phyloP scores from a whole-genome alignment of 345 rosid species.

The Salix dunnii region DNA sequence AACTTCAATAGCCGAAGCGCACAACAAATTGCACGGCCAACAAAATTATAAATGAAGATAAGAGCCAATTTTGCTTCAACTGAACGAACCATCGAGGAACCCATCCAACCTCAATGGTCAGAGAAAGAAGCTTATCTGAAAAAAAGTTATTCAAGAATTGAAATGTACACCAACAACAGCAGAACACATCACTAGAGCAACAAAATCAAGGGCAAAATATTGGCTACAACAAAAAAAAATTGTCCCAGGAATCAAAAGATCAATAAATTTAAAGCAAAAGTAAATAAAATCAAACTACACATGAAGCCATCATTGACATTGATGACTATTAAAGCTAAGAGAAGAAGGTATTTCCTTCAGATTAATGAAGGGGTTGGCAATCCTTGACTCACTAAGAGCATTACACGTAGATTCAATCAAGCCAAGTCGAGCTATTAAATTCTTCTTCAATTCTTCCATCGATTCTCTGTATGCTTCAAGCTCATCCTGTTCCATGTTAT shows the following conservation, averaged over 20 bases:
- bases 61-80: constrained; percentile 40
- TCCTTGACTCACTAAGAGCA: background rate
- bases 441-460: constrained; percentile 6
- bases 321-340: too few species aligned
- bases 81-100: constrained; percentile 50
- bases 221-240: too few species aligned
- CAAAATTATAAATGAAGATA: background rate
- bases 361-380: background rate
- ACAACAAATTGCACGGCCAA: background rate
- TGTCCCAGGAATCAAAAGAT: constrained; percentile 20
- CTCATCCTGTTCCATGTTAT: constrained; percentile 6
- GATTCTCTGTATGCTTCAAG: constrained; percentile 7
- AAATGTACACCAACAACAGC: background rate
- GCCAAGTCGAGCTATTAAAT: background rate
- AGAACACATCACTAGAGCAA: background rate
- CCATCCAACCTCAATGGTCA: constrained; percentile 29
- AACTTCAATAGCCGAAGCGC: constrained; percentile 2
- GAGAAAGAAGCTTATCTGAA: constrained; percentile 37
- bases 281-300: too few species aligned
- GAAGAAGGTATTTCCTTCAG: background rate
- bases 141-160: background rate
- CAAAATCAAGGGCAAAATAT: background rate
- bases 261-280: too few species aligned
- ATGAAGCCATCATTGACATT: too few species aligned
- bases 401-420: background rate